Evolutionary conservation across 2,329 filamentous ascomycete genomes (phyloP).

Genomic region (Neopestalotiopsis sp.): DNA sequence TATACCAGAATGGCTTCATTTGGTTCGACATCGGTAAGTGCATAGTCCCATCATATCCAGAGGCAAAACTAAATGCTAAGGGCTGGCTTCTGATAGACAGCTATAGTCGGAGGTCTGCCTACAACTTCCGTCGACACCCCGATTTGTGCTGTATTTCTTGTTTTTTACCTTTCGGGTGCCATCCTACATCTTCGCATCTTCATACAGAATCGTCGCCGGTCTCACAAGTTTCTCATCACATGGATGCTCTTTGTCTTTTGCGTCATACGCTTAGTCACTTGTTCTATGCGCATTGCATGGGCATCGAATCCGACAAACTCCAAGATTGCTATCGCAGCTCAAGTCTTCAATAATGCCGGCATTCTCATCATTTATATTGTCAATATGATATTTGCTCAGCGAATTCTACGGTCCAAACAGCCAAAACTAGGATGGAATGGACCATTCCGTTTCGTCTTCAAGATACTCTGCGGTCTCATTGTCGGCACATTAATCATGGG

Average conservation of each 20-base stretch:
- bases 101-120: conserved; percentile 4
- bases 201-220: not conserved
- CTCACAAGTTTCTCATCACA: conserved; percentile 11
- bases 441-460: not conserved
- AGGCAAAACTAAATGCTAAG: not conserved
- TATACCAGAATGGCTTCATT: not conserved
- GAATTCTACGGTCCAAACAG: conserved; percentile 2
- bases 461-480: not conserved
- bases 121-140: not conserved
- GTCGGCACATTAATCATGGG: conserved; percentile 8
- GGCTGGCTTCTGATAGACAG: not conserved
- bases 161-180: not conserved
- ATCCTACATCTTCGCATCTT: conserved; percentile 4
- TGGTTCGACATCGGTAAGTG: not conserved
- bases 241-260: not conserved
- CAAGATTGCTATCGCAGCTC: conserved; percentile 39
- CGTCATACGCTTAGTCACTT: conserved; percentile 9
- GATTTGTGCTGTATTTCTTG: conserved; percentile 1
- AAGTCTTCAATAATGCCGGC: conserved; percentile 26
- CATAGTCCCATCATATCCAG: not conserved
- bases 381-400: conserved; percentile 12
- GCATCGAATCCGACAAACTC: conserved; percentile 29
- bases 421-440: conserved; percentile 1
- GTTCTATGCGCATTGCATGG: conserved; percentile 12
- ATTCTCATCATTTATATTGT: conserved; percentile 11